A percentile compares a stretch with the other conserved stretches of the same genome.
Conservation (phyloP, 805 yeast species). For the Pichia ethanolica region DNA sequence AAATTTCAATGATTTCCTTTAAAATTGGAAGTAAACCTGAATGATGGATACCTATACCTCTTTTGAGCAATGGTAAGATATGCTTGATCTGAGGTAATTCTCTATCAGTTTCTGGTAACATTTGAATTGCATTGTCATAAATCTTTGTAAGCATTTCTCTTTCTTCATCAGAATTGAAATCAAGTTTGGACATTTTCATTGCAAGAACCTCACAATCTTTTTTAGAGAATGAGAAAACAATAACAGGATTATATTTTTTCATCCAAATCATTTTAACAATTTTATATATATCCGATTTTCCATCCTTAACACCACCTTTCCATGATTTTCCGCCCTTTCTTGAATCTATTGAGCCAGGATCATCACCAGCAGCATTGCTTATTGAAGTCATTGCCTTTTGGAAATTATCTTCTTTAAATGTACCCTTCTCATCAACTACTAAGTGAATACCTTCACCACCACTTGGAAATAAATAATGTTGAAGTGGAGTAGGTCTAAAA, state of each 20-base stretch:
- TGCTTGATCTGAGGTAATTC: slow-evolving; percentile 93
- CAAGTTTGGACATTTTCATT: slow-evolving; percentile 89
- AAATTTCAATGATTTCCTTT: slow-evolving; percentile 90
- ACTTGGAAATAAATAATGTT: slow-evolving; percentile 96
- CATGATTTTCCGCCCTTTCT: slow-evolving; percentile 60
- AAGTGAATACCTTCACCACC: slow-evolving; percentile 96
- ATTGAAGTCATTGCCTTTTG: slow-evolving; percentile 97
- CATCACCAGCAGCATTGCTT: slow-evolving; percentile 76
- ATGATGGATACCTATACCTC: slow-evolving; percentile 98
- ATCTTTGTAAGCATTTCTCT: slow-evolving; percentile 85
- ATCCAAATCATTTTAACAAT: slow-evolving; percentile 97
- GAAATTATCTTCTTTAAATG: slow-evolving; percentile 93
- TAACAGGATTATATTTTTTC: slow-evolving; percentile 94
- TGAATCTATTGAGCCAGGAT: slow-evolving; percentile 53
- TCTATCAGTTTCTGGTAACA: slow-evolving; percentile 84
- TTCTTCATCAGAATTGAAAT: slow-evolving; percentile 91
- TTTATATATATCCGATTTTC: slow-evolving; percentile 81
- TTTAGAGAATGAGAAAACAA: slow-evolving; percentile 95
- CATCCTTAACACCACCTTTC: slow-evolving; percentile 71
- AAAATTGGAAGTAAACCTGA: slow-evolving; percentile 88
- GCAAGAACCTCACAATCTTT: slow-evolving; percentile 96
- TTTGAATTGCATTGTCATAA: slow-evolving; percentile 80
- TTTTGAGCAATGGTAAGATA: slow-evolving; percentile 75
- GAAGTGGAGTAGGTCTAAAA: slow-evolving; percentile 97
- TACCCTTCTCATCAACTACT: slow-evolving; percentile 95